These are phyloP conservation scores for Arachnomyces sp. DNA, from an alignment of 2,329 filamentous ascomycete genomes.

Conservation along the genomic window DNA sequence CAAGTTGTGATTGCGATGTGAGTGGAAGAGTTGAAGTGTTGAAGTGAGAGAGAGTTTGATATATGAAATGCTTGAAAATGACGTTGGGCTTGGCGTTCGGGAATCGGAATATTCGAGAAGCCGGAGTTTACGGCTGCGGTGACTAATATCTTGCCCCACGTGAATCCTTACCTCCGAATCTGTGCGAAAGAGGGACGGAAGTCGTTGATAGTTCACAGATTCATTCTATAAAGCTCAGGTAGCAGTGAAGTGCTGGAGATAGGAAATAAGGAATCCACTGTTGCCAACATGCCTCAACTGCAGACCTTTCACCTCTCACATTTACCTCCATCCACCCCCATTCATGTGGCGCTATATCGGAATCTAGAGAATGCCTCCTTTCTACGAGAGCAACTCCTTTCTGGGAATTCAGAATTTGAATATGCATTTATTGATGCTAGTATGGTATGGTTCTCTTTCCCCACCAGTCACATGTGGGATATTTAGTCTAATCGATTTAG, in stretches of 20 bases:
- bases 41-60: conserved; percentile 4
- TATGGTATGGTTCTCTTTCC: conserved; percentile 47
- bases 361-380: conserved; percentile 69
- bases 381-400: conserved; percentile 74
- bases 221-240: too few relatives aligned
- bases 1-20: background rate
- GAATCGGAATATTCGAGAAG: conserved; percentile 31
- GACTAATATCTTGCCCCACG: conserved; percentile 11
- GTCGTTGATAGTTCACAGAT: conserved; percentile 5
- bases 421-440: conserved; percentile 89
- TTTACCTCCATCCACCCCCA: conserved; percentile 55
- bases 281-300: conserved; percentile 35
- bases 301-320: conserved; percentile 68
- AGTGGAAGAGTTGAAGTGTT: background rate
- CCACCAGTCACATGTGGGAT: background rate
- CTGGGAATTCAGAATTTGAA: conserved; percentile 75
- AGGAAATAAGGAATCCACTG: conserved; percentile 11
- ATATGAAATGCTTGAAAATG: conserved; percentile 9
- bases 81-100: conserved; percentile 14
- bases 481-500: conserved; percentile 30
- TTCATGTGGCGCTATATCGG: conserved; percentile 68
- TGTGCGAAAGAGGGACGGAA: background rate
- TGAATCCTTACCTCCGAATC: too few relatives aligned
- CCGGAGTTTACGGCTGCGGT: conserved; percentile 7
- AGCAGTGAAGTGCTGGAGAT: conserved; percentile 10